Base-by-base conservation (phyloP, 306 rosid genomes). In the Trichosanthes truncata region DNA sequence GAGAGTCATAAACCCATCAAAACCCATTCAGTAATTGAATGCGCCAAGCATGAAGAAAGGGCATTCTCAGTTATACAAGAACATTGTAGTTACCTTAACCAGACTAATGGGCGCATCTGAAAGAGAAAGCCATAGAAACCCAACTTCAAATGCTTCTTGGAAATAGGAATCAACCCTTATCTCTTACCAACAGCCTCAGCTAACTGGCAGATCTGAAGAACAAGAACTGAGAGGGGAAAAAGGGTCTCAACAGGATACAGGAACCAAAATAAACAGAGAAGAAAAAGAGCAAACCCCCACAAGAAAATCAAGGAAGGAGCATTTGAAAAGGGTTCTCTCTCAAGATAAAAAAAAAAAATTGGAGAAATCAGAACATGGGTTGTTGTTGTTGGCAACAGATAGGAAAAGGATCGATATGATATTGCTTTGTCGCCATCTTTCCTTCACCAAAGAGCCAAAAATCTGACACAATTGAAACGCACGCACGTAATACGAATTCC, bases 321-420 rank as follows among this genome's bases (percentile, higher is more conserved):
- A 85, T 81, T 79, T 3, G 86, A 80, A 78, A 84, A 81, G 85
- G 74, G 88, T 10, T 63, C 20, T 79, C 74, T 51, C 38, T 79
- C 82, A 83, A 33, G 68, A 78, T 53, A 10, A 6, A 18, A n/a
- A 13, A 35, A n/a, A n/a, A n/a, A n/a, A n/a, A n/a, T n/a, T n/a
- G 31, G 46, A 23, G 80, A 79, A 61, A 84, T 52, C n/a, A 81
- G 88, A 85, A 86, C 87, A 85, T 84, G 92, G 97, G 84, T 78
- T 78, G 86, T 79, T 82, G 88, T 69, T 84, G 85, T 76, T 84
- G 91, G 77, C 82, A 86, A 87, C 87, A 87, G 92, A 89, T 83
- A 45, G 87, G 87, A 79, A 87, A 85, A 88, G 79, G 90, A 80
- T 84, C 76, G 81, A 18, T 57, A 79, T 80, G 85, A 83, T 81